Base-by-base conservation (phyloP, 257 asterid genomes). In the Scutellaria galericulata region DNA sequence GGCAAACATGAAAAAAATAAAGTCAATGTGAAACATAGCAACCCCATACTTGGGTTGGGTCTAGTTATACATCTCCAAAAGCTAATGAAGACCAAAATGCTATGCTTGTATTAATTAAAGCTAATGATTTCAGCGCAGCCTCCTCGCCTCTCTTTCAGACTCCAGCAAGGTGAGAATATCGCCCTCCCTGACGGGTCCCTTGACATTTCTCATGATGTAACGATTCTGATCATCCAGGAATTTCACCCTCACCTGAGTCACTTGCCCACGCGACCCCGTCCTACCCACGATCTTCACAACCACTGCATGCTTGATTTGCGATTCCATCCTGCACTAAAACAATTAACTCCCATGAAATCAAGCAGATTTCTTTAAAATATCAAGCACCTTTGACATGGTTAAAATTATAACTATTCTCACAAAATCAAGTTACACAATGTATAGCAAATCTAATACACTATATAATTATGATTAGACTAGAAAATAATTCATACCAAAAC, bases 181-280 rank as follows among this genome's bases (percentile, higher is more conserved):
- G 1, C 86, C 83, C 70, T 82, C 83, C 74, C 86, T 76, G 35
- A 82, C 84, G 2, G 82, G 86, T 24, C 86, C 80, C 74, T 79
- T 76, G 13, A 78, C 88, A 11, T 83, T 83, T 52, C 85, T 73
- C 88, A 75, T 78, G 58, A 81, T 80, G 80, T 65, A 78, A 46
- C 76, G 80, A 69, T 73, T 73, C 67, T 76, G 80, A 60, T 83
- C 77, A 66, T 81, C 85, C 0, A 83, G 55, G 57, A 83, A 83
- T 39, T 76, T 76, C 60, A 73, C 84, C 37, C 85, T 73, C 15
- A 84, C 86, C 80, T 76, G 88, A 7, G 86, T 74, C 6, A 81
- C 84, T 44, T 79, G 84, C 3, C 84, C 79, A n/a, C 84, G 79
- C 6, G 84, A 81, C 13, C 85, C 85, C 0, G 86, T 79, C 84